phyloP scores from a whole-genome alignment of 805 yeast species.

The Hanseniaspora hatyaiensis region DNA sequence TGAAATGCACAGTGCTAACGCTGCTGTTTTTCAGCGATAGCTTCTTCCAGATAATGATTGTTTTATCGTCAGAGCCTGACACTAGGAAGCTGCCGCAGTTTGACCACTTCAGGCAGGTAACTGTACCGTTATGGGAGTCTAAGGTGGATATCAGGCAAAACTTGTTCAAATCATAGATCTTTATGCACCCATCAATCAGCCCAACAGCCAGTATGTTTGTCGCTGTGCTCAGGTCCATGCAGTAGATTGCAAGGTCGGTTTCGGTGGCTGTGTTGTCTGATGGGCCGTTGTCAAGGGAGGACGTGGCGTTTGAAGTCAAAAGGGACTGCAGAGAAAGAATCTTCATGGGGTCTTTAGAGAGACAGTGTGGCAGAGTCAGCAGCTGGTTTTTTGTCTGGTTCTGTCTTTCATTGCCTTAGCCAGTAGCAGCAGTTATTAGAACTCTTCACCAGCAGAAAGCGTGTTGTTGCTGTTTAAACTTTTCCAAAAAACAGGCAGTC shows the following conservation, averaged over 20 bases:
- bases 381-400: too few relatives aligned
- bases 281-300: not conserved
- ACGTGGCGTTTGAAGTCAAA: not conserved
- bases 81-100: slow-evolving; percentile 88
- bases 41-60: slow-evolving; percentile 81
- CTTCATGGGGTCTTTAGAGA: not conserved
- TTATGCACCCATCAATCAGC: slow-evolving; percentile 9
- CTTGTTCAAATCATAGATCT: slow-evolving; percentile 3
- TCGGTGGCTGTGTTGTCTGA: not conserved
- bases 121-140: slow-evolving; percentile 95
- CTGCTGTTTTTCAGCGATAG: slow-evolving; percentile 22
- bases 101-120: slow-evolving; percentile 82
- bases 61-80: slow-evolving; percentile 89
- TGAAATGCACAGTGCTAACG: slow-evolving; percentile 53
- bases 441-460: too few relatives aligned
- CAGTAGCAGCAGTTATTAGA: too few relatives aligned
- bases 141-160: slow-evolving; percentile 65
- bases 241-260: slow-evolving; percentile 1
- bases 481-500: too few relatives aligned
- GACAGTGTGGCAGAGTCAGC: too few relatives aligned
- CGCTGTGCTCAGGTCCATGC: slow-evolving; percentile 1
- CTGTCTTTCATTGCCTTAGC: too few relatives aligned
- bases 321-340: slow-evolving; percentile 21
- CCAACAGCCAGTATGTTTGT: slow-evolving; percentile 9
- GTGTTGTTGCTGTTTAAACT: too few relatives aligned